Base-by-base conservation (phyloP, 2,329 filamentous ascomycete genomes). In the Cucurbitaria berberidis region DNA sequence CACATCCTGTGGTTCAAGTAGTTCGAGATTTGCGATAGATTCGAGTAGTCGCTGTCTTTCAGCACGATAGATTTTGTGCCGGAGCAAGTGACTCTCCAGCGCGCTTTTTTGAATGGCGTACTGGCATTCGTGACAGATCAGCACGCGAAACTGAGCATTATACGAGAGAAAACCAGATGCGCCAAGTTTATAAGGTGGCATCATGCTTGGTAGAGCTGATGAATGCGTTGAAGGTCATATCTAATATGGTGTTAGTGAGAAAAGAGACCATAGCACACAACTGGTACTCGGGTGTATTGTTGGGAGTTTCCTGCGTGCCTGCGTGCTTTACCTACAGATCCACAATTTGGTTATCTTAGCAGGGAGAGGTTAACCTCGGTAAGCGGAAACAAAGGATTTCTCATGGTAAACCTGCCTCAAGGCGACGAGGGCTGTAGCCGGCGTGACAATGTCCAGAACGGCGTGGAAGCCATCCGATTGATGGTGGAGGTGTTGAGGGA, bases 81-180 rank as follows among this genome's bases (percentile, higher is more conserved):
- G 64, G 8, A 76, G 69, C 22, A 76, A 54, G 39, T 76, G 73
- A 52, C 72, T 75, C 42, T 61, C 53, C n/a, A 76, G 19, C 1
- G 74, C 74, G 55, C 60, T 72, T 50, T 74, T 75, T 53, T 76
- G 74, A 47, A 76, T 70, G 13, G 74, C 74, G 51, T 76, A 76
- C 29, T 67, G 59, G 56, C 74, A 76, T 55, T 70, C 54, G 30
- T 66, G 64, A 61, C 73, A 76, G 32, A 76, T 74, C 8, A 76
- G 52, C 6, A 76, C 64, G 9, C 64, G 43, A 51, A 69, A 62
- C 9, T 29, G 45, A 0, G 57, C 34, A 16, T 68, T 45, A 36
- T 70, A 68, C 27, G 64, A 48, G 15, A 74, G 48, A 1, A 65
- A 29, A 19, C 55, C 53, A 24, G 45, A 47, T n/a, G 63, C 46